These are phyloP conservation scores for Debaryomycetaceae sp. DNA, from an alignment of 1,139 yeast species.

Conservation along the genomic window DNA sequence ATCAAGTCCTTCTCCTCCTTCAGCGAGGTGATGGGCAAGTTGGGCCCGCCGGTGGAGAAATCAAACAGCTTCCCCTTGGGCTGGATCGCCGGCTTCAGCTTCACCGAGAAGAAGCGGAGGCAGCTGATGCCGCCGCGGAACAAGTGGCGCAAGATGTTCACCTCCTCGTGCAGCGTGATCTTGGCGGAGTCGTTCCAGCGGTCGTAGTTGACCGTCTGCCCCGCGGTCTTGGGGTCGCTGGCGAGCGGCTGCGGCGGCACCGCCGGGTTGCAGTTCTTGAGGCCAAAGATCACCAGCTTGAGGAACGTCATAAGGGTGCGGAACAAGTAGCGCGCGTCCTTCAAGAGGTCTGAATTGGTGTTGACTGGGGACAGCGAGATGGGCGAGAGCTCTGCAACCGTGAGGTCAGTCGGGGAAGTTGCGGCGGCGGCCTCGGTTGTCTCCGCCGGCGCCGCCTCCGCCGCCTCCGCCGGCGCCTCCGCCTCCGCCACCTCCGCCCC, in stretches of 20 bases:
- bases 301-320: conserved; percentile 85
- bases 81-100: conserved; percentile 34
- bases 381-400: conserved; percentile 38
- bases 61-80: conserved; percentile 52
- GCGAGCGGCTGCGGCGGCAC: conserved; percentile 52
- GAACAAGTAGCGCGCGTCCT: conserved; percentile 85
- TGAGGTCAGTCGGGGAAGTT: too few species aligned
- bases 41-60: conserved; percentile 66
- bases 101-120: conserved; percentile 66
- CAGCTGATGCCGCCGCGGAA: conserved; percentile 86
- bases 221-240: conserved; percentile 56
- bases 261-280: conserved; percentile 87
- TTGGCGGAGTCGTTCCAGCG: conserved; percentile 88
- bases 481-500: conserved; percentile 15
- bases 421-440: conserved; percentile 1
- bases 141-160: conserved; percentile 66
- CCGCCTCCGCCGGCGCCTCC: conserved; percentile 9
- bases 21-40: conserved; percentile 77
- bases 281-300: conserved; percentile 85
- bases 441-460: neutral
- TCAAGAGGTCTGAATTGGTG: conserved; percentile 59
- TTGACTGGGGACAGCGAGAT: conserved; percentile 27
- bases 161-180: conserved; percentile 77
- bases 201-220: conserved; percentile 50
- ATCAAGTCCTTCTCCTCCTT: conserved; percentile 92